Conservation (phyloP, 169 alveolate genomes). For the Perkinsus olseni region DNA sequence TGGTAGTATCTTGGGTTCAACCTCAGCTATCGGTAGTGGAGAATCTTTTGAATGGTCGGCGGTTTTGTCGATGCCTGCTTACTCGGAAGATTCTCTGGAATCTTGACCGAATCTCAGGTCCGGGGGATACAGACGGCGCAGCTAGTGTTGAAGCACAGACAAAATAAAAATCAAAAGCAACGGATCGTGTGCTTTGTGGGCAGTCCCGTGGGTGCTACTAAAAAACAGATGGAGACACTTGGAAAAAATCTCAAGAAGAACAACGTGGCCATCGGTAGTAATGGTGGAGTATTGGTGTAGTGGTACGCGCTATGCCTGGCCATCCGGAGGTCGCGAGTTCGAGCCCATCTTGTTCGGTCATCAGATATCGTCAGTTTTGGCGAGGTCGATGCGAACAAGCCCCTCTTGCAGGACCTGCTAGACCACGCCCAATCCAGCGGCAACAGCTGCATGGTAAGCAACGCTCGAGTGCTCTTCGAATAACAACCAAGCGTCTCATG, state of each 20-base stretch:
- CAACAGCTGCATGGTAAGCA: constrained; percentile 43
- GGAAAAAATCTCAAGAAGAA: constrained; percentile 85
- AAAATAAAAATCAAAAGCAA: constrained; percentile 82
- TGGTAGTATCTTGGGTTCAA: constrained; percentile 71
- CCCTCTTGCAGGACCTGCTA: constrained; percentile 57
- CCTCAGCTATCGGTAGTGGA: no score
- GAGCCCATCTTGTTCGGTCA: neutral
- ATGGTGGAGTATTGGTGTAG: neutral
- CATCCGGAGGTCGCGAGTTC: neutral
- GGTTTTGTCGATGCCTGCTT: no score
- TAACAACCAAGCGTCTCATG: neutral
- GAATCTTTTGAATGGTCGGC: no score
- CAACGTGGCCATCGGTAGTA: constrained; percentile 68
- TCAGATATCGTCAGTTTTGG: constrained; percentile 76
- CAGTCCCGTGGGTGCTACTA: constrained; percentile 66
- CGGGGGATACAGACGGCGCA: constrained; percentile 73
- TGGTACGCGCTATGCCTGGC: neutral
- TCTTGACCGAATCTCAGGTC: constrained; percentile 22
- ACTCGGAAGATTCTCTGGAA: no score
- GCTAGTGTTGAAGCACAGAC: constrained; percentile 92
- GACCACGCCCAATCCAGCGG: constrained; percentile 61
- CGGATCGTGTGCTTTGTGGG: constrained; percentile 92
- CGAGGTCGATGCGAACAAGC: constrained; percentile 60
- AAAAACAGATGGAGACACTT: constrained; percentile 60
- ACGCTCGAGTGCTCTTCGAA: neutral